Evolutionary conservation across 495 filamentous ascomycete genomes (phyloP).

Genomic region (Astrothelium subdiscretum): DNA sequence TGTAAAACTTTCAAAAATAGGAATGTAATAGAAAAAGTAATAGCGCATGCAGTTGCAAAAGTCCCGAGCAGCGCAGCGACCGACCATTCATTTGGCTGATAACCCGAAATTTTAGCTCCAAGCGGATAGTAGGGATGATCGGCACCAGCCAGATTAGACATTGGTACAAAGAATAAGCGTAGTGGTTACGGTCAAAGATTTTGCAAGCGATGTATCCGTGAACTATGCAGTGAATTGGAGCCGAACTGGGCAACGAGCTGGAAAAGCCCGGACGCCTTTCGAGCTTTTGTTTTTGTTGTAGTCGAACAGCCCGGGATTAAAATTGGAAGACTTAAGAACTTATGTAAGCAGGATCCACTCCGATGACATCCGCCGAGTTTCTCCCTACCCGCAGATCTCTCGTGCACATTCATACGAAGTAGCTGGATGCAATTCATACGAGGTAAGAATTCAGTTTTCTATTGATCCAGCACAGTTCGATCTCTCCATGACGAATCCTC

Average conservation of each 20-base stretch:
- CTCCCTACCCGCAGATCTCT: no score
- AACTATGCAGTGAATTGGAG: not conserved
- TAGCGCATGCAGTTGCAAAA: conserved; percentile 35
- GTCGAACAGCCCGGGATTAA: not conserved
- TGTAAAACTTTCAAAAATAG: conserved; percentile 32
- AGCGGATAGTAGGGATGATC: conserved; percentile 66
- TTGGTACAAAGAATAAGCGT: not conserved
- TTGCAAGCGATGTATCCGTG: no score
- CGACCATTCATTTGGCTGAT: conserved; percentile 44
- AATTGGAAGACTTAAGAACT: not conserved
- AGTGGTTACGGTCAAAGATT: no score
- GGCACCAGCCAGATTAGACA: not conserved
- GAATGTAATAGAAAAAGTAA: conserved; percentile 37
- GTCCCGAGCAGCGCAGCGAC: conserved; percentile 36
- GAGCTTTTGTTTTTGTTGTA: not conserved
- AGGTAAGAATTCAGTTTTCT: no score
- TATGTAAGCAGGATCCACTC: not conserved
- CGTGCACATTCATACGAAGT: no score
- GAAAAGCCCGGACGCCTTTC: not conserved
- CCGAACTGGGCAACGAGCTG: not conserved
- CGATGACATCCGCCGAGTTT: no score
- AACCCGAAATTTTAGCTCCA: conserved; percentile 47
- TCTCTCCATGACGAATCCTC: no score
- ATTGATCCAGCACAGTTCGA: no score
- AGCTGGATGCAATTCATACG: no score